Evolutionary conservation across 352 stramenopile genomes (phyloP).

Genomic region (Globisporangium apiculatum): DNA sequence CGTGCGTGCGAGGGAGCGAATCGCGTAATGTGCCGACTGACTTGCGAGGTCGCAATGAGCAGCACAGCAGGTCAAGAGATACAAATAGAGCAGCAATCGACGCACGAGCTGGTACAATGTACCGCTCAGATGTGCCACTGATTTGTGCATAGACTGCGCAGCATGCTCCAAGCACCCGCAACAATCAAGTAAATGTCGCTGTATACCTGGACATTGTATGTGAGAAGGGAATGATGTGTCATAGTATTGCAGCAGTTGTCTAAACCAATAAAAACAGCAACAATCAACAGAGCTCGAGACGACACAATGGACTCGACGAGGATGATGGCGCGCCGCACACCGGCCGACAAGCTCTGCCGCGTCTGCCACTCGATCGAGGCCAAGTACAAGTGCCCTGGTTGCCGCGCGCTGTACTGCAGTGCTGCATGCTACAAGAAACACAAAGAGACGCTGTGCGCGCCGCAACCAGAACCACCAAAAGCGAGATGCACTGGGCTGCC

Average conservation of each 20-base stretch:
- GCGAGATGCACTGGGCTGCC: background rate
- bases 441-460: slow-evolving; percentile 58
- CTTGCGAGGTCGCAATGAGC: too few species aligned
- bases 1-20: background rate
- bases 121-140: too few species aligned
- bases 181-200: too few species aligned
- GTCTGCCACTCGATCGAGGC: slow-evolving; percentile 42
- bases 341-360: slow-evolving; percentile 26
- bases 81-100: too few species aligned
- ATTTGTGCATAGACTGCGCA: too few species aligned
- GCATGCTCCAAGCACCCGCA: too few species aligned
- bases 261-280: background rate
- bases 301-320: background rate
- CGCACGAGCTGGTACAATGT: too few species aligned
- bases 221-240: too few species aligned
- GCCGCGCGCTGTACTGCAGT: slow-evolving; percentile 67
- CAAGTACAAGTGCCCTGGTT: slow-evolving; percentile 85
- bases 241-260: too few species aligned
- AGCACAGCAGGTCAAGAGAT: too few species aligned
- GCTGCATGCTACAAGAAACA: slow-evolving; percentile 73
- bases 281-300: background rate
- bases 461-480: background rate
- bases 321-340: slow-evolving; percentile 18
- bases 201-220: too few species aligned
- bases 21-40: background rate